A percentile compares a stretch with the other conserved stretches of the same genome.
These are phyloP conservation scores for Populus pruinosa DNA, from an alignment of 345 rosid genomes.

Conservation along the genomic window DNA sequence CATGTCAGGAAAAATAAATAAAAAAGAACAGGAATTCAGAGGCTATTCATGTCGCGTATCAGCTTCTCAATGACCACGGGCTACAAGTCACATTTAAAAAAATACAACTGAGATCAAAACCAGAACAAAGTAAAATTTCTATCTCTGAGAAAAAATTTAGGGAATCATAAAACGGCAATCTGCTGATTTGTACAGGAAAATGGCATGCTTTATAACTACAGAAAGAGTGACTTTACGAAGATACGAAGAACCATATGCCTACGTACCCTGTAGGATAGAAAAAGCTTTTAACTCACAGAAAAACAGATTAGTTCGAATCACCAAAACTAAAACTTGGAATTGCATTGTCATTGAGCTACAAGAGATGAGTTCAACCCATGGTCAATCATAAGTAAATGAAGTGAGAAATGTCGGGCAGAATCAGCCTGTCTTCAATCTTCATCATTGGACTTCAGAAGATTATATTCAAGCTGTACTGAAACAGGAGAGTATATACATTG, in stretches of 20 bases:
- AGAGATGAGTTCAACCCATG: conserved; percentile 22
- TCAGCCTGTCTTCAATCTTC: conserved; percentile 23
- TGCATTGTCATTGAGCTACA: conserved; percentile 31
- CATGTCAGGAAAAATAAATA: too few relatives aligned
- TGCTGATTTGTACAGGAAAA: background rate
- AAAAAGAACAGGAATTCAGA: too few relatives aligned
- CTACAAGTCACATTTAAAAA: background rate
- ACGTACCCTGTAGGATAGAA: background rate
- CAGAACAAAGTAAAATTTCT: background rate
- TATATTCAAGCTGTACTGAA: conserved; percentile 26
- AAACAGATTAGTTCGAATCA: conserved; percentile 8
- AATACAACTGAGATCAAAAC: background rate
- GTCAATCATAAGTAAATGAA: conserved; percentile 17
- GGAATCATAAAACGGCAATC: background rate
- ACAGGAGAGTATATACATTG: conserved; percentile 40
- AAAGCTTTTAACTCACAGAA: background rate
- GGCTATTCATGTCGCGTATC: background rate
- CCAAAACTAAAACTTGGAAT: conserved; percentile 9
- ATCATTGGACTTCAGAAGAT: conserved; percentile 17
- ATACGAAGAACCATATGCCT: background rate
- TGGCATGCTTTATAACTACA: background rate
- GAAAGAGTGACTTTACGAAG: background rate
- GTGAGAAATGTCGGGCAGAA: conserved; percentile 25
- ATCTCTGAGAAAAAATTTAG: background rate
- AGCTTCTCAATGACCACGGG: too few relatives aligned